Percentiles rank a stretch among this genome's conserved stretches.
These are phyloP conservation scores for Claviceps digitariae DNA, from an alignment of 2,329 filamentous ascomycete species.

Conservation along the genomic window DNA sequence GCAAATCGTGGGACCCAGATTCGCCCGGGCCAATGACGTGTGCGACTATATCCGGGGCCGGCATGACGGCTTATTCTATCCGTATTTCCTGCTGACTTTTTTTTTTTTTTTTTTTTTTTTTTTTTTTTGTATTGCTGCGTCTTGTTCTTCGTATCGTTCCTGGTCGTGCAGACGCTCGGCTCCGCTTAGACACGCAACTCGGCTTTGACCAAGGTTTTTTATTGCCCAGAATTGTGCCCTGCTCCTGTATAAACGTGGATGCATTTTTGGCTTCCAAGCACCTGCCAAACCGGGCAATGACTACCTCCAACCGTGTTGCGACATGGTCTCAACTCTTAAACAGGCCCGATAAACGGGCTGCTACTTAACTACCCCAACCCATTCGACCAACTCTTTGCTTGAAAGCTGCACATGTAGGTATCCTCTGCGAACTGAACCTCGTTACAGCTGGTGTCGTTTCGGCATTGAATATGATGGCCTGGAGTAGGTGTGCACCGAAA, in stretches of 20 bases:
- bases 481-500: too few relatives aligned
- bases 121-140: neutral
- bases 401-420: too few relatives aligned
- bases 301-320: too few relatives aligned
- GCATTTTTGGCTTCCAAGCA: too few relatives aligned
- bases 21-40: slow-evolving; percentile 1
- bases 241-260: neutral
- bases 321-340: too few relatives aligned
- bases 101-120: neutral
- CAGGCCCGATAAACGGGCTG: too few relatives aligned
- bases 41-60: neutral
- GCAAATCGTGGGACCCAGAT: neutral
- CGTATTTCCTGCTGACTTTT: neutral
- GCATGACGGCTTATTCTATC: neutral
- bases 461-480: too few relatives aligned
- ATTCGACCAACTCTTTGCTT: too few relatives aligned
- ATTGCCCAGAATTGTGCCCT: neutral
- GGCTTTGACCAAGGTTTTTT: neutral
- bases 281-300: neutral
- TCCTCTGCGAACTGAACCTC: too few relatives aligned
- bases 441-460: too few relatives aligned
- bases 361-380: too few relatives aligned
- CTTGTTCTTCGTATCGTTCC: neutral
- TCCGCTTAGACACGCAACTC: neutral
- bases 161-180: neutral